Evolutionary conservation across 2,329 filamentous ascomycete genomes (phyloP), one percentile per base, ranked within the genome.

Genomic region (Pseudogymnoascus sp.): DNA sequence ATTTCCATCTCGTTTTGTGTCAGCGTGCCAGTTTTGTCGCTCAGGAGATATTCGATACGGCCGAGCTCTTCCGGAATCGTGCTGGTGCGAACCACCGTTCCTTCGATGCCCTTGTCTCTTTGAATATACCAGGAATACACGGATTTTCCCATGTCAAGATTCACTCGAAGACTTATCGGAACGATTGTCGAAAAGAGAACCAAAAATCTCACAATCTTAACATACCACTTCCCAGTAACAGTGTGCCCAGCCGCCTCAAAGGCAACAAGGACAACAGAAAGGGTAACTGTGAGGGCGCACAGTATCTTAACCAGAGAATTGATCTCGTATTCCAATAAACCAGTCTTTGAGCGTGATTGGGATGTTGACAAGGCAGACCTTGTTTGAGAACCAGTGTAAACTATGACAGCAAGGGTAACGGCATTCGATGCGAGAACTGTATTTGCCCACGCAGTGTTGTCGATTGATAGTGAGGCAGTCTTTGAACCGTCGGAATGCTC

Each of bases 171-270:
- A 75, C 92, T 96, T 74, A 99, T 97, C 1, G 94, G 94, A 25
- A 99, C 95, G 70, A 99, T 99, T 0, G 93, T 97, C n/a, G 93
- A 97, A 78, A 99, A 99, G 1, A 99, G 80, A 63, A 99, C 95
- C 65, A 99, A 77, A 72, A 97, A 99, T n/a, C 93, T 87, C 86
- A 96, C 94, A 69, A 97, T 96, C 66, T 95, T 93, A 67, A 97
- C 86, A 73, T 97, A 99, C 94, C 94, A 99, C 22, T 83, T 77
- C 60, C 84, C 83, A 18, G 81, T 84, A 60, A 85, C 79, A 1
- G 84, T 84, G 66, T 79, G 83, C 54, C 86, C 80, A 65, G 96
- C 94, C 0, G 90, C 88, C 73, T 97, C 87, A 2, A 97, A 76
- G 0, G 90, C 92, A 4, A 99, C 94, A 7, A 99, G 82, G 41